Conservation (phyloP, 2,329 filamentous ascomycete species). For the Shiraia sp. region DNA sequence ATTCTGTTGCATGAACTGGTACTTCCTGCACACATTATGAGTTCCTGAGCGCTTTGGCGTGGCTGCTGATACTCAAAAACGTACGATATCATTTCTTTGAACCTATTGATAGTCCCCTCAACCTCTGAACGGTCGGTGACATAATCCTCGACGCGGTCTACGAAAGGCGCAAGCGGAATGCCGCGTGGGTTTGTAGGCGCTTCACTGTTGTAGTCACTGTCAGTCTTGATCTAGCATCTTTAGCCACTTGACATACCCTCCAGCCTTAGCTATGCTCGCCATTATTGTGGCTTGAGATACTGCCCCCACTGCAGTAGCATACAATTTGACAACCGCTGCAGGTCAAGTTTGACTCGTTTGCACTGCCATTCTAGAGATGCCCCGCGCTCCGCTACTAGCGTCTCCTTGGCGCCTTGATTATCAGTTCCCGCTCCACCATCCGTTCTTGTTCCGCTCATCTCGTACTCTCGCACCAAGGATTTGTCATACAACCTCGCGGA, state of each 20-base stretch:
- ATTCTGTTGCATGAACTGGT: slow-evolving; percentile 99
- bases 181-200: slow-evolving; percentile 74
- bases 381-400: slow-evolving; percentile 13
- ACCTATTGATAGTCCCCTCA: slow-evolving; percentile 77
- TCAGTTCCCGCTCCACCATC: slow-evolving; percentile 3
- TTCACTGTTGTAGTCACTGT: slow-evolving; percentile 42
- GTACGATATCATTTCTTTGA: slow-evolving; percentile 93
- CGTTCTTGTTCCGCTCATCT: too few relatives aligned
- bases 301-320: slow-evolving; percentile 11
- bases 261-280: slow-evolving; percentile 31
- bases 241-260: slow-evolving; percentile 19
- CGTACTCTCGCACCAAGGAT: too few relatives aligned
- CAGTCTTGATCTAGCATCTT: not conserved
- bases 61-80: slow-evolving; percentile 17
- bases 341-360: slow-evolving; percentile 28
- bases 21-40: slow-evolving; percentile 69
- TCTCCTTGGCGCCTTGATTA: too few relatives aligned
- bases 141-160: slow-evolving; percentile 88
- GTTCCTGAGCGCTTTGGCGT: slow-evolving; percentile 1
- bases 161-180: slow-evolving; percentile 82
- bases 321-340: slow-evolving; percentile 6
- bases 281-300: slow-evolving; percentile 19
- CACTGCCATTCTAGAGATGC: slow-evolving; percentile 8
- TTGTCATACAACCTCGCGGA: too few relatives aligned
- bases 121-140: slow-evolving; percentile 77